Base-by-base conservation (phyloP, 768 basidiomycete species). In the Tylopilus balloui region DNA sequence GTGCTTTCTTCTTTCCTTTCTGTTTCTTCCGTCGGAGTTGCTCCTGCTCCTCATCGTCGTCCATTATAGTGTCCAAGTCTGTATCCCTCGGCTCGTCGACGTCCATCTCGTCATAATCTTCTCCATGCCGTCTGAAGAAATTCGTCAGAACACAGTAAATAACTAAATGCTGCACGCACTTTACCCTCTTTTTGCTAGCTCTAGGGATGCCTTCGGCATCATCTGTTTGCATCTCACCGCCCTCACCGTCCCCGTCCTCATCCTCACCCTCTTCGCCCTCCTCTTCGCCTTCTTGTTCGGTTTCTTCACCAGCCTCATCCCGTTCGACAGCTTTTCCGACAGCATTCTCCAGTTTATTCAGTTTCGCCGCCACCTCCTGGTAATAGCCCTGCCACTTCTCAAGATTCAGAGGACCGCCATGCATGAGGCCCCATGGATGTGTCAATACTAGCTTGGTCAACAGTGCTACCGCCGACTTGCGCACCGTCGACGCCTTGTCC, bases 401-500 rank as follows among this genome's bases (percentile, higher is more conserved):
- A 9, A 83, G 69, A 45, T 83, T 80, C 43, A 99, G 70, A 38
- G 78, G 76, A 1, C 93, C 95, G 0, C 93, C 95, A 60, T 94
- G 84, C 70, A 87, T 77, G 14, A 81, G 58, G 0, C 85, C 86
- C 65, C 89, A 98, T 4, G 94, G 94, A 69, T 99, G 94, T 0
- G 94, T 97, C 48, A 76, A 50, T 40, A 98, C 69, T 23, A 97
- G 73, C 59, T 81, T 81, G 38, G 80, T 78, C 19, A 98, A 68
- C 23, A 97, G 71, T 17, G 81, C 76, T 38, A 88, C 84, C 17
- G 93, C 87, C 42, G 79, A 79, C 68, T 91, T 90, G 58, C 96
- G 78, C n/a, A 95, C 94, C 6, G 77, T 81, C 17, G 90, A 80
- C 2, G 82, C 84, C 69, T 98, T 98, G 72, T 98, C 95, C 56